Conservation (phyloP, 2,329 filamentous ascomycete species). For the Ceratocystis diversiconidia region DNA sequence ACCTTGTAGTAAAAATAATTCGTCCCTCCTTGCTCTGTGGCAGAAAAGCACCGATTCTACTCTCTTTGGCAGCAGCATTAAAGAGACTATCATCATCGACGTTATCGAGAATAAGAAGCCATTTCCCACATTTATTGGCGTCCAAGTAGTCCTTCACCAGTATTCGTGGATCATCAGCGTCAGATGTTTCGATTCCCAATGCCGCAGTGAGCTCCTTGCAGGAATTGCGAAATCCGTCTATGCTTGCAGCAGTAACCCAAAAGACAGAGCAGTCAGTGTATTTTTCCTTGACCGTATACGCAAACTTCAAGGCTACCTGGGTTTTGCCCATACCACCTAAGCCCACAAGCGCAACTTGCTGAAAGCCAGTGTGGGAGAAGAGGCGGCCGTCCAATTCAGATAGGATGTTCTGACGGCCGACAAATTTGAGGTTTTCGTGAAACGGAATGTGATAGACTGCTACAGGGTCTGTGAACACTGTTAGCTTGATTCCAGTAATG, state of each 20-base stretch:
- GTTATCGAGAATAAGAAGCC: conserved; percentile 22
- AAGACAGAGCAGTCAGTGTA: not conserved
- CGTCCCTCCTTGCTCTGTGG: conserved; percentile 19
- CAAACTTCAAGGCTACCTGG: not conserved
- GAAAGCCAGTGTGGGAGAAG: not conserved
- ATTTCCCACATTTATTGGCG: conserved; percentile 19
- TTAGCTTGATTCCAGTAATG: no score
- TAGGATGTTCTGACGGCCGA: not conserved
- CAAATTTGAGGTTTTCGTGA: not conserved
- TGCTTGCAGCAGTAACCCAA: conserved; percentile 2
- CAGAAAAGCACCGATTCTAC: conserved; percentile 21
- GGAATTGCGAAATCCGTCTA: not conserved
- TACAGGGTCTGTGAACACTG: not conserved
- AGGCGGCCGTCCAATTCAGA: not conserved
- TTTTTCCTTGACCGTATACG: not conserved
- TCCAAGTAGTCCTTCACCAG: conserved; percentile 18
- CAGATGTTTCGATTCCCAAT: not conserved
- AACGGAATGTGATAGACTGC: not conserved
- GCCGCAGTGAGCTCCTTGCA: not conserved
- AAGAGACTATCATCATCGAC: conserved; percentile 19
- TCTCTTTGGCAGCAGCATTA: not conserved
- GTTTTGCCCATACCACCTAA: not conserved
- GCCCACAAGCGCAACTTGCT: not conserved
- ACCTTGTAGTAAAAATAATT: conserved; percentile 11
- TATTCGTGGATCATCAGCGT: not conserved